Conservation (phyloP, 2,329 filamentous ascomycete species). For the Ceratocystis harringtonii region DNA sequence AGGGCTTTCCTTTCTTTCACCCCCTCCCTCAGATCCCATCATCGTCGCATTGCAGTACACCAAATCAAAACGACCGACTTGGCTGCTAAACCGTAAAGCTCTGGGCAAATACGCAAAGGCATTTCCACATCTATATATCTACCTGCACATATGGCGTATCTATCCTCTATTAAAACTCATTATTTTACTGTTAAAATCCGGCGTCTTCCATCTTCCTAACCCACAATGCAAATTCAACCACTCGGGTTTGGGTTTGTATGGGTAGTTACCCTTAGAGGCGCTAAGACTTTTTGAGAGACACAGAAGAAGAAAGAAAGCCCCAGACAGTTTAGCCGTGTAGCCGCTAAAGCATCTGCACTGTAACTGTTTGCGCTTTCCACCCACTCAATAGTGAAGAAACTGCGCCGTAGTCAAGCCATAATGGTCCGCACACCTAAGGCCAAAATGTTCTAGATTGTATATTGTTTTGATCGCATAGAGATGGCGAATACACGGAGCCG, state of each 20-base stretch:
- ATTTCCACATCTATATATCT: neutral
- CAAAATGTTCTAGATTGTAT: neutral
- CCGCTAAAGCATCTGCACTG: neutral
- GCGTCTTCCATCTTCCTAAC: too few species aligned
- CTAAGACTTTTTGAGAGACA: neutral
- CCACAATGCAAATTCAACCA: neutral
- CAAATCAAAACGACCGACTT: neutral
- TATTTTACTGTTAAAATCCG: too few species aligned
- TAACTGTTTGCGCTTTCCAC: constrained; percentile 7
- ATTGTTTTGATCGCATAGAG: constrained; percentile 11
- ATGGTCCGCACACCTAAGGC: neutral
- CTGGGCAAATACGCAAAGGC: neutral
- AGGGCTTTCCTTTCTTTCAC: neutral
- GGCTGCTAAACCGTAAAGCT: neutral
- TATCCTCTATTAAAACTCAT: too few species aligned
- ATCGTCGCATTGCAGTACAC: neutral
- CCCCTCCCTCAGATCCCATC: neutral
- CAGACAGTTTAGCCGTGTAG: constrained; percentile 1
- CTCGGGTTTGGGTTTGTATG: neutral
- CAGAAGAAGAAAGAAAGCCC: neutral
- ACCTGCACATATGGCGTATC: too few species aligned
- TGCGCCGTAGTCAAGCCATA: neutral
- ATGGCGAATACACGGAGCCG: neutral
- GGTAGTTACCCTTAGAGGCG: neutral
- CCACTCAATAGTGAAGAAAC: neutral